Evolutionary conservation across 306 rosid genomes (phyloP), one percentile per base, ranked within the genome.

Genomic region (Corylus avellana): DNA sequence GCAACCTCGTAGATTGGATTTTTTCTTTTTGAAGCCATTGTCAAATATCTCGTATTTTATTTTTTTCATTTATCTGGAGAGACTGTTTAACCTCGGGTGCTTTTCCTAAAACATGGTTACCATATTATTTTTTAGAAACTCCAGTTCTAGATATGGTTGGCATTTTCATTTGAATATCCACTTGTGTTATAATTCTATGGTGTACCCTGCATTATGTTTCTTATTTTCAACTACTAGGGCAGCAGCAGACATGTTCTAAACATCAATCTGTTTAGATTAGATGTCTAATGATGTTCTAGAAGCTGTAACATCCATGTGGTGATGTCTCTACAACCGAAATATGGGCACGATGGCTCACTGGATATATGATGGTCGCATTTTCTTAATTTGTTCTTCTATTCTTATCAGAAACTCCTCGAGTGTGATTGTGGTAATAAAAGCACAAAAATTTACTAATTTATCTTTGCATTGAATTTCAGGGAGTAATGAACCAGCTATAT

Each of bases 401-500:
- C 35, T 25, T 64, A 12, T 64, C 17, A 61, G 79, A 75, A 84
- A 72, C 73, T 51, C 78, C 47, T 64, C 8, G 12, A 64, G 70
- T 8, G 4, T n/a, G 18, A 16, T 35, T 64, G 70, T 42, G 67
- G 66, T 39, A 44, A 83, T 70, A 75, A 5, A 49, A 61, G 53
- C 75, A 63, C 73, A 62, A 37, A 1, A n/a, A 42, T 70, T 67
- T 79, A 64, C 35, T 49, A 81, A 35, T 74, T 56, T 13, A 22
- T 50, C 72, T 72, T 72, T 87, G 77, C 70, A 69, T 86, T 87
- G 89, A 78, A 85, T 90, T 86, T 84, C 89, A 95, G 99, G 99
- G 96, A 87, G 75, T 95, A 76, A 92, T 95, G 99, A 85, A 78
- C 87, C 93, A 91, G 83, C 90, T 95, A 22, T 95, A 90, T 42